These are phyloP conservation scores for Aquilaria sinensis DNA, from an alignment of 345 rosid species.

Conservation along the genomic window DNA sequence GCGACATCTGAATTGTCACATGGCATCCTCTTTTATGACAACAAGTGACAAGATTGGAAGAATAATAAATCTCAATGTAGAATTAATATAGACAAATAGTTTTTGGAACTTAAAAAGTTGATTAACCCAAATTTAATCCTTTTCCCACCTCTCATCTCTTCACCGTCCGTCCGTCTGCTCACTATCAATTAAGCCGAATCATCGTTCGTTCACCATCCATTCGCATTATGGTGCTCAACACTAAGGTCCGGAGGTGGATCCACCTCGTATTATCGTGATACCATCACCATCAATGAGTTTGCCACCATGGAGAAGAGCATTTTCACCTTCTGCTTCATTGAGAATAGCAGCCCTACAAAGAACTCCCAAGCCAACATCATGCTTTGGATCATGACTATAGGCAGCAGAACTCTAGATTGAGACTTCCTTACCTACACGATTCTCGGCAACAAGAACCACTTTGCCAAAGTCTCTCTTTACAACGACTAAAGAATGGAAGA, in stretches of 20 bases:
- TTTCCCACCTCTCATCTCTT: no score
- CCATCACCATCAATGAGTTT: conserved; percentile 63
- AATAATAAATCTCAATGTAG: no score
- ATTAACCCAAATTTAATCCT: no score
- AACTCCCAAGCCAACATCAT: conserved; percentile 69
- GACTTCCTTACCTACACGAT: conserved; percentile 67
- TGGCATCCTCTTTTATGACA: no score
- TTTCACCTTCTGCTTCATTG: conserved; percentile 71
- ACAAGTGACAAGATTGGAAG: no score
- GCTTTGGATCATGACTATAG: conserved; percentile 94
- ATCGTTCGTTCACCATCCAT: no score
- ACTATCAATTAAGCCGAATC: no score
- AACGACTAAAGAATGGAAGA: conserved; percentile 59
- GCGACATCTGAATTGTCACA: no score
- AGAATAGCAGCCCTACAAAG: conserved; percentile 62
- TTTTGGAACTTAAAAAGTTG: no score
- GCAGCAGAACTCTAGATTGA: conserved; percentile 82
- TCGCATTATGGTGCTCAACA: no score
- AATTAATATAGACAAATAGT: no score
- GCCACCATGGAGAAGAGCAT: conserved; percentile 77
- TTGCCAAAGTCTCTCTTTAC: conserved; percentile 64
- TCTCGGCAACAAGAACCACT: conserved; percentile 41
- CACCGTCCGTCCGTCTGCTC: no score
- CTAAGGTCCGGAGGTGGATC: conserved; percentile 46
- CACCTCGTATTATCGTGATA: conserved; percentile 54